Base-by-base conservation (phyloP, 2,329 filamentous ascomycete genomes). In the Pseudopithomyces maydicus region DNA sequence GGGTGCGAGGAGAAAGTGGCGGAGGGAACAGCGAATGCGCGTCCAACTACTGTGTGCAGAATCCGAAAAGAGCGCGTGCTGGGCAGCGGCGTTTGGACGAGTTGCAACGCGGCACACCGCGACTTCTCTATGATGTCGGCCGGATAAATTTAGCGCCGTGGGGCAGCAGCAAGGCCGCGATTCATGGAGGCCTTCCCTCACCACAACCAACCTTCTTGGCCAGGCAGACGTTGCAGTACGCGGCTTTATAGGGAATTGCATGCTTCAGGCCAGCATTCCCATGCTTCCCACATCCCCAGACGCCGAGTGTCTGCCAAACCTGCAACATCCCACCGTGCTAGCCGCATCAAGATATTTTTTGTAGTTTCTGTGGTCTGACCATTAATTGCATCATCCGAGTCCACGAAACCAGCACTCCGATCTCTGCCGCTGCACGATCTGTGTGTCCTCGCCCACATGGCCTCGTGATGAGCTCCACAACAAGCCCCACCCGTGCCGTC, bases 121-220 rank as follows among this genome's bases (percentile, higher is more conserved):
- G 48, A 51, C 47, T 50, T 41, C 36, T 20, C 38, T 8, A 51
- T 41, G 23, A 51, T 51, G 47, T 29, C 19, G 22, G 3, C 20
- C 20, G 22, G 35, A 19, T 32, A 14, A 32, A 14, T 41, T 50
- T 20, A 23, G 29, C 45, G n/a, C 17, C 45, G 32, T 33, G 17
- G 19, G 43, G 22, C 17, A 11, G 44, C 44, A 20, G 11, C 35
- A 33, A 38, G 14, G 32, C 4, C 19, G 32, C 45, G 32, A 48
- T 19, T 36, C 45, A 38, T 48, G 32, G 17, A 22, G 7, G 3
- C 26, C 14, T 45, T 7, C 17, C 22, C 33, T 17, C 19, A 29
- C 35, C 22, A 15, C 33, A 32, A 15, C 22, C 35, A 38, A 8
- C 6, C 35, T 10, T n/a, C 35, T n/a, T 5, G 38, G n/a, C 17